Conservation (phyloP, 257 asterid species). For the Solanum chmielewskii region DNA sequence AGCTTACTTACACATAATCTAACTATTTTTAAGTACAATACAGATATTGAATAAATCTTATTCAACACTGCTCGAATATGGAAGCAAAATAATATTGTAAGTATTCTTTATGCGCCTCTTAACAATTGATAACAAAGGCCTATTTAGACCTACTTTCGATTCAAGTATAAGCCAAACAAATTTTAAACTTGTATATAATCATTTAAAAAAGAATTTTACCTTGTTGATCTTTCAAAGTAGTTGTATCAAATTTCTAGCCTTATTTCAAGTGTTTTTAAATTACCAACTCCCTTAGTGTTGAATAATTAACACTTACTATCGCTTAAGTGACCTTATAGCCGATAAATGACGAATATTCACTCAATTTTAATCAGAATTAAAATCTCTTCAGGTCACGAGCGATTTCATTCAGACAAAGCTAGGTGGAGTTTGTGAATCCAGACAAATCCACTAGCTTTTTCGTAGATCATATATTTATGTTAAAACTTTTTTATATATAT, state of each 20-base stretch:
- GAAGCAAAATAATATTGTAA: neutral
- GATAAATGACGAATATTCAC: neutral
- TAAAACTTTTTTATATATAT: no score
- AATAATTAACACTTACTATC: no score
- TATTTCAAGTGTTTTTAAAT: neutral
- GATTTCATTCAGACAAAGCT: no score
- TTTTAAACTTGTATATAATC: no score
- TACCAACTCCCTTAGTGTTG: no score
- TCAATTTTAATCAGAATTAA: neutral
- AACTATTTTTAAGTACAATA: neutral
- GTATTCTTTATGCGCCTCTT: neutral
- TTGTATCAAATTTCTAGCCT: neutral
- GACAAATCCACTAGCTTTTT: no score
- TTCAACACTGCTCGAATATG: neutral
- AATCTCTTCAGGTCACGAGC: no score
- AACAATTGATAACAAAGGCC: neutral
- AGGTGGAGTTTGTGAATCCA: fast-evolving
- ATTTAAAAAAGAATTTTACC: no score
- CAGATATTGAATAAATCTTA: neutral
- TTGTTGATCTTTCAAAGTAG: no score
- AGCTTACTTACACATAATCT: neutral
- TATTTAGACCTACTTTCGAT: no score
- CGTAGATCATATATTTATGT: no score
- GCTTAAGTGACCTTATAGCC: neutral
- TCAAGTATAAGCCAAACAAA: no score